Evolutionary conservation across 768 basidiomycete species (phyloP), one percentile per base, ranked within the genome.

Genomic region (Tremella yokohamensis): DNA sequence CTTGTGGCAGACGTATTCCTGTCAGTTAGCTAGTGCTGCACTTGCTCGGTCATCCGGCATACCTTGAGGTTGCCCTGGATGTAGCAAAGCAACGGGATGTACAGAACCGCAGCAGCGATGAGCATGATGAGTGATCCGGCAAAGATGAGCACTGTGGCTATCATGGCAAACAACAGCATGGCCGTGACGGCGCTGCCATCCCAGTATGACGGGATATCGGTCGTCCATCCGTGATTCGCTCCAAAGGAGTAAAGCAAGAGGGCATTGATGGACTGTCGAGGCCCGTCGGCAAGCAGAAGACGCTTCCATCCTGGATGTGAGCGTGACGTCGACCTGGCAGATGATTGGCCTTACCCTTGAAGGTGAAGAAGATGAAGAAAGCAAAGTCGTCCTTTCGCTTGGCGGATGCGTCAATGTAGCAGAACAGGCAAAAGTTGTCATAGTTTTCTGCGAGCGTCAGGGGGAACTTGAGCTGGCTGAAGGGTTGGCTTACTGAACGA

Each of bases 1-100:
- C 78, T 97, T 96, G 81, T 98, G 90, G 75, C 93, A 97, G 77
- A 89, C 90, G 79, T 96, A 97, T 82, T 99, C 94, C 87, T 90
- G 63, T 13, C 3, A 29, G 22, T 15, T 18, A 8, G n/a, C 62
- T 13, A 60, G 49, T 52, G 37, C 11, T 7, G 8, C 6, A 16
- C 55, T 18, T 20, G 9, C 19, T 3, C 42, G 18, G 13, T 34
- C 8, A 39, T 20, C 19, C 40, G 9, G 22, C 15, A 16, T 11
- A 37, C 89, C 86, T 99, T 99, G 52, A 99, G 79, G 77, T 99
- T 99, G 18, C 94, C 96, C 73, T 88, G 89, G 66, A 99, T 98
- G 71, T 94, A 90, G 73, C 87, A 87, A 24, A 99, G 82, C 47
- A 98, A 82, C n/a, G 96, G 96, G 60, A 98, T 81, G 67, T 99